Conservation (phyloP, 495 filamentous ascomycete genomes). For the Aspergillus nidulans region DNA sequence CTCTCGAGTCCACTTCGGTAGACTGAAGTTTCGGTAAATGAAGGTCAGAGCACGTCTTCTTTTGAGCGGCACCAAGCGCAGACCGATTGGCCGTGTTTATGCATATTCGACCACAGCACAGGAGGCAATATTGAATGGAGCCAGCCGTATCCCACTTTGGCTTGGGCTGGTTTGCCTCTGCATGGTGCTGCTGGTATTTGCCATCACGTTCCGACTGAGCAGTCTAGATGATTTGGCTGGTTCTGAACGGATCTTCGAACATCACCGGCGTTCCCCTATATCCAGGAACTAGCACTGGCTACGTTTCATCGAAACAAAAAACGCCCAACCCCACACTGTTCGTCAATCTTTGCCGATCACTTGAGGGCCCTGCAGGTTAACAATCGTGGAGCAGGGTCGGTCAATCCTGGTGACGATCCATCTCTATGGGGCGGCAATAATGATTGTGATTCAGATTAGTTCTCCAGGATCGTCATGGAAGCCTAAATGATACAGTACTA, state of each 20-base stretch:
- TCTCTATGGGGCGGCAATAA: conserved; percentile 1
- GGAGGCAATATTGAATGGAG: conserved; percentile 14
- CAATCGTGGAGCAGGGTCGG: conserved; percentile 10
- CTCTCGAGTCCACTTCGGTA: not conserved
- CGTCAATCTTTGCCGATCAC: conserved; percentile 11
- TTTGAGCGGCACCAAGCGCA: not conserved
- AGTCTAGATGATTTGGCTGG: not conserved
- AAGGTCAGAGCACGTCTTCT: not conserved
- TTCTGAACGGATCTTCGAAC: not conserved
- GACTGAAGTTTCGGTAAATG: not conserved
- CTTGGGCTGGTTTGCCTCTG: not conserved
- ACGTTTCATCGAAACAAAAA: conserved; percentile 12
- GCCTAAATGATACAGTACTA: conserved; percentile 9
- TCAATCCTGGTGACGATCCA: not conserved
- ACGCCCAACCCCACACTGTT: conserved; percentile 15
- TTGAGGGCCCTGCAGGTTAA: conserved; percentile 14
- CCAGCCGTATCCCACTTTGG: not conserved
- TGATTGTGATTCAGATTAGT: conserved; percentile 6
- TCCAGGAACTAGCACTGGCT: not conserved
- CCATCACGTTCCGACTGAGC: not conserved
- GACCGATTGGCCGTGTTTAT: conserved; percentile 4
- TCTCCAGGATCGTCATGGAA: conserved; percentile 17
- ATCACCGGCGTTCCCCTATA: not conserved
- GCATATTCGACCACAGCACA: conserved; percentile 10
- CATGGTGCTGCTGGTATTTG: not conserved